phyloP scores from a whole-genome alignment of 2,329 filamentous ascomycete genomes.

The Sphaerulina populicola region DNA sequence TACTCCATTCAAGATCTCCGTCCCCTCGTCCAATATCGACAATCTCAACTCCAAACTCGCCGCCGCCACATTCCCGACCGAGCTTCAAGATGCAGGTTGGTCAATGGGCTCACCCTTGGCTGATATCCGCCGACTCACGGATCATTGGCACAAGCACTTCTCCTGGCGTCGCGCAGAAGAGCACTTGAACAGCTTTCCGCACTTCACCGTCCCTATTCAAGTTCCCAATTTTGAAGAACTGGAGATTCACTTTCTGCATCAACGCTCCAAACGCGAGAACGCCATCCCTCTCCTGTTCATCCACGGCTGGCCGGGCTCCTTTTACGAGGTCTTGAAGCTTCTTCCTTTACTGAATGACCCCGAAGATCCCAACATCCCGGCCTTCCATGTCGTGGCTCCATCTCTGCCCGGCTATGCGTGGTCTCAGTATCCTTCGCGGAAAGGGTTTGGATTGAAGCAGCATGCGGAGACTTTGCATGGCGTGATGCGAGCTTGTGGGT shows the following conservation, averaged over 20 bases:
- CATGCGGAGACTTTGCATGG: constrained; percentile 44
- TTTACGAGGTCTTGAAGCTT: constrained; percentile 57
- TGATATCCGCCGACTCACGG: constrained; percentile 50
- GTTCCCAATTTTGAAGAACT: constrained; percentile 39
- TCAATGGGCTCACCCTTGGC: constrained; percentile 50
- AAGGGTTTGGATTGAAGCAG: constrained; percentile 19
- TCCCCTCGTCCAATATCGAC: constrained; percentile 44
- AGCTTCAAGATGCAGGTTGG: constrained; percentile 45
- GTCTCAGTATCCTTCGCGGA: constrained; percentile 28
- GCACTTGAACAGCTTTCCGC: constrained; percentile 43
- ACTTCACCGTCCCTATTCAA: constrained; percentile 40
- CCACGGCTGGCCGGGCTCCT: constrained; percentile 63
- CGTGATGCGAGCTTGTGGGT: constrained; percentile 61
- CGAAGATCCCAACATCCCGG: constrained; percentile 21
- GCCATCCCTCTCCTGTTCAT: constrained; percentile 59
- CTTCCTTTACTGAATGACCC: constrained; percentile 40
- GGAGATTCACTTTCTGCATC: constrained; percentile 57
- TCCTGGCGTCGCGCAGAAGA: constrained; percentile 47
- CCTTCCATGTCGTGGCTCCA: constrained; percentile 45
- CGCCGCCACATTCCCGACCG: constrained; percentile 47
- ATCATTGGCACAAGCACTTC: constrained; percentile 48
- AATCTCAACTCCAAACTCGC: constrained; percentile 49
- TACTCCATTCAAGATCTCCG: constrained; percentile 40
- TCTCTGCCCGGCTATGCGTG: constrained; percentile 42
- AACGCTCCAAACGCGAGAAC: constrained; percentile 42